phyloP scores from a whole-genome alignment of 169 alveolate species.

The Eimeria tenella region DNA sequence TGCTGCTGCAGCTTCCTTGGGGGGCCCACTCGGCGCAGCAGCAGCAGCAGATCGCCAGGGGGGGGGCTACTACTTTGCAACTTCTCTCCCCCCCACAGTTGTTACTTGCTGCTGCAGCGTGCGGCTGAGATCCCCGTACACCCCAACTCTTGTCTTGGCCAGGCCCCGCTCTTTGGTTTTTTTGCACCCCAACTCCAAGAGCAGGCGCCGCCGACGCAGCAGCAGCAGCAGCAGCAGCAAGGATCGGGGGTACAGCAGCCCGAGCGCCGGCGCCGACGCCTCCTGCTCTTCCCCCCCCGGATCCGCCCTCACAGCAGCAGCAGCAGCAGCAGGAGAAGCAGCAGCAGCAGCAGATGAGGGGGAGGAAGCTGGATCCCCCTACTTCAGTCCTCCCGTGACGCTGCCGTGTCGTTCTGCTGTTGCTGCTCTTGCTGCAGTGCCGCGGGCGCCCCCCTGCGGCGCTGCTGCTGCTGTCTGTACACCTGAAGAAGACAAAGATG shows the following conservation, averaged over 20 bases:
- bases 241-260: not conserved
- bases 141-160: conserved; percentile 39
- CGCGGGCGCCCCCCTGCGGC: not conserved
- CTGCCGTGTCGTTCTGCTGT: conserved; percentile 29
- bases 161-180: conserved; percentile 37
- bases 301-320: not conserved
- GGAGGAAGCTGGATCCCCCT: not conserved
- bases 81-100: conserved; percentile 41
- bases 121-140: conserved; percentile 39
- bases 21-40: not conserved
- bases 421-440: conserved; percentile 38
- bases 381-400: not conserved
- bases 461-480: not conserved
- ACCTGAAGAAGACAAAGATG: not conserved
- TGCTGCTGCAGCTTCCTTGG: conserved; percentile 42
- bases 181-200: not conserved
- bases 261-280: not conserved
- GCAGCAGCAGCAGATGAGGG: not conserved
- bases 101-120: conserved; percentile 60
- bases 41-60: not conserved
- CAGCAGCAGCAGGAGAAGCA: conserved; percentile 56
- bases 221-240: conserved; percentile 38
- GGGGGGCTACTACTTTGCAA: conserved; percentile 40
- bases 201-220: conserved; percentile 51
- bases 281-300: not conserved